Base-by-base conservation (phyloP, 78 protist genomes). In the Dictyostelium intermedium region DNA sequence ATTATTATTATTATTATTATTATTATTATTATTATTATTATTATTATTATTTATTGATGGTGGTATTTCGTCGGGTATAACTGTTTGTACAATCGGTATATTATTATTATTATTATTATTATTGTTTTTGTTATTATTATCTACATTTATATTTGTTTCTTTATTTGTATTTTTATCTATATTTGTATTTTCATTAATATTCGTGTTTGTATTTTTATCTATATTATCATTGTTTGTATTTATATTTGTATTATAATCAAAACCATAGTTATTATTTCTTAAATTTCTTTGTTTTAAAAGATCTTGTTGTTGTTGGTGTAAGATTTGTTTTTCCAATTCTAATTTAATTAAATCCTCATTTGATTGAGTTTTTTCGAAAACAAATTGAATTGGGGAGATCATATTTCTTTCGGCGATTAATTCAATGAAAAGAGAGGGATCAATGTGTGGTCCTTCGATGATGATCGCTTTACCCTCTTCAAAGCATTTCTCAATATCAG, bases 391-490 rank as follows among this genome's bases (percentile, higher is more conserved):
- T 87, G 94, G 94, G 14, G 79, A 83, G n/a, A 60, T 25, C 87
- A 89, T 89, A 27, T 80, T 89, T 80, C 94, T 89, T 69, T 89
- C 94, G 11, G 69, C n/a, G 9, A 89, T 78, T 2, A 89, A 0
- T 35, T 89, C 94, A 5, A 37, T 69, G 37, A 89, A 89, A 0
- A 89, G 30, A 7, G 37, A 45, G 3, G 94, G 94, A 69, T 89
- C 94, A 16, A 89, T 89, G 34, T 89, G 94, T 69, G 94, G 94
- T 41, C 94, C 94, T 47, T 89, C 94, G 23, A 89, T 89, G 39
- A 89, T 89, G 70, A 89, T 89, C 3, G 94, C 94, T 80, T 89
- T 89, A 50, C 94, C 94, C 37, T 89, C 94, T 11, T 89, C 94
- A 80, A 89, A 89, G n/a, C 94, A 89, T 56, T 89, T 89, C 39